These are phyloP conservation scores for Hyphopichia homilentoma DNA, from an alignment of 805 yeast genomes.

Conservation along the genomic window DNA sequence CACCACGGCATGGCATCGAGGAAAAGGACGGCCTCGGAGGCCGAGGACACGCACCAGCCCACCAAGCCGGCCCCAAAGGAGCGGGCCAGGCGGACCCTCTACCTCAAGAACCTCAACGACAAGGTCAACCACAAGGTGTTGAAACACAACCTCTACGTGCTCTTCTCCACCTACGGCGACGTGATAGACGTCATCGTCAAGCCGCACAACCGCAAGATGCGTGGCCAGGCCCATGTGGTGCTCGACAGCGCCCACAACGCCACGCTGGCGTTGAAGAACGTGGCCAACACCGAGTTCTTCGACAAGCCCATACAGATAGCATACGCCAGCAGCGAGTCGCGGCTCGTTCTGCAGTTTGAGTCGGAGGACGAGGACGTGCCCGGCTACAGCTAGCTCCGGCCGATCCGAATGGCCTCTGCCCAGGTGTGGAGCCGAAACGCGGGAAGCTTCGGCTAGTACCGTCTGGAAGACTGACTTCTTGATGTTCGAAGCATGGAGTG, in stretches of 20 bases:
- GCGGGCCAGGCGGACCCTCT: too few relatives aligned
- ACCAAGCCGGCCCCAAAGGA: too few relatives aligned
- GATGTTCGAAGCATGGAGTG: too few relatives aligned
- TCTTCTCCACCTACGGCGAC: conserved; percentile 65
- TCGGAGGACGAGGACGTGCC: too few relatives aligned
- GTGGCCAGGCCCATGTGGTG: conserved; percentile 69
- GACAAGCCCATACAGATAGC: conserved; percentile 48
- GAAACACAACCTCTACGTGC: conserved; percentile 51
- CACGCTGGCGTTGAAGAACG: conserved; percentile 43
- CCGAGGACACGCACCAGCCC: neutral
- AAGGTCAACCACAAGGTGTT: conserved; percentile 43
- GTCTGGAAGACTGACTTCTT: too few relatives aligned
- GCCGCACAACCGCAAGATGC: conserved; percentile 35
- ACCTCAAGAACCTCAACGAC: conserved; percentile 58
- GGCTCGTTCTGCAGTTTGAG: too few relatives aligned
- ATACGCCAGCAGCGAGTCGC: conserved; percentile 28
- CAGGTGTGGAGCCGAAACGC: too few relatives aligned
- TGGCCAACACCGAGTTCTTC: conserved; percentile 49
- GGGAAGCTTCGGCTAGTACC: too few relatives aligned
- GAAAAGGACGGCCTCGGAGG: neutral
- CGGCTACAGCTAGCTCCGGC: too few relatives aligned
- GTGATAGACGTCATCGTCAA: conserved; percentile 47
- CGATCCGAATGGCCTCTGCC: too few relatives aligned
- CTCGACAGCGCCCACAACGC: conserved; percentile 50
- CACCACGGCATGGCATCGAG: too few relatives aligned